Conservation (phyloP, 768 basidiomycete species). For the Tylopilus subfusipes region DNA sequence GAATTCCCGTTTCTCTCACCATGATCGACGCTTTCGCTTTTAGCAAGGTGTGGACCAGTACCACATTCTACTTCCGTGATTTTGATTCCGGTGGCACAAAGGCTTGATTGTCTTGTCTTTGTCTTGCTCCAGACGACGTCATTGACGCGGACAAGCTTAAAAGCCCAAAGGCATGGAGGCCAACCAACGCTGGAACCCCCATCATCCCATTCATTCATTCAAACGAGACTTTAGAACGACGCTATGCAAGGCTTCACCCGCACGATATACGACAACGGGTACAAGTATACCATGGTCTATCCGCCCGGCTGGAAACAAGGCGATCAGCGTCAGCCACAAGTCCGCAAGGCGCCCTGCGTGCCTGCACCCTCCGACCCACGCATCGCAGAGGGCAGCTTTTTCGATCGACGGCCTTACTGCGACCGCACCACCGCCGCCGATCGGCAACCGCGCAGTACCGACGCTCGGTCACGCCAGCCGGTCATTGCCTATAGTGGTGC, state of each 20-base stretch:
- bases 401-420: not conserved
- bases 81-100: not conserved
- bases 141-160: not conserved
- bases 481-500: too few relatives aligned
- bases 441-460: not conserved
- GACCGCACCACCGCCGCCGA: not conserved
- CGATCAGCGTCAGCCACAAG: constrained; percentile 2
- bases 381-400: not conserved
- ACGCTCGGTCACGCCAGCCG: too few relatives aligned
- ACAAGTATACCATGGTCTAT: constrained; percentile 9
- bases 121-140: not conserved
- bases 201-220: not conserved
- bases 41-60: too few relatives aligned
- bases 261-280: constrained; percentile 1
- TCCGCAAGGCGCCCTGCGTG: not conserved
- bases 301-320: constrained; percentile 4
- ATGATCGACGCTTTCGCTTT: too few relatives aligned
- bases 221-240: not conserved
- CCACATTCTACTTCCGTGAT: too few relatives aligned
- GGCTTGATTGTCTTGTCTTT: not conserved
- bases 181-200: not conserved
- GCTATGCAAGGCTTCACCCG: constrained; percentile 7
- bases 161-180: not conserved
- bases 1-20: too few relatives aligned
- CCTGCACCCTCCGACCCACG: not conserved